Evolutionary conservation across 108 stramenopile genomes (phyloP).

Genomic region (Cyclotella sp.): DNA sequence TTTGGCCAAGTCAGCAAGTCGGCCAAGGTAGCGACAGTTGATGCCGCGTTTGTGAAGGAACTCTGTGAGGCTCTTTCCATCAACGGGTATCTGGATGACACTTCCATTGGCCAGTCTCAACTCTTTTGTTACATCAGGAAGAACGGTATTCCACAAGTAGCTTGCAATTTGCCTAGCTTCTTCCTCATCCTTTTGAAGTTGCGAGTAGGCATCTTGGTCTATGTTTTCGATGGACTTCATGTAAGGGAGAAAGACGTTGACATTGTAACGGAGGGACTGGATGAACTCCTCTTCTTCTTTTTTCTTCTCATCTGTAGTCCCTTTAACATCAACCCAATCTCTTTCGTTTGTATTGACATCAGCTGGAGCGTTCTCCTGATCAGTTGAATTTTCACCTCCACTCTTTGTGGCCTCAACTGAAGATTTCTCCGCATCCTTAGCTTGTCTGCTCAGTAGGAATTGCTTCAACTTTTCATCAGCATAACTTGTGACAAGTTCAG

Average conservation of each 20-base stretch:
- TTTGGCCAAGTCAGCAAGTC: conserved; percentile 79
- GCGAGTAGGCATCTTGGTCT: conserved; percentile 59
- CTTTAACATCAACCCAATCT: conserved; percentile 18
- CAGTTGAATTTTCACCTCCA: conserved; percentile 29
- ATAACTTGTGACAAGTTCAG: conserved; percentile 81
- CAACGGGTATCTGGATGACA: conserved; percentile 65
- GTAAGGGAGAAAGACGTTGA: conserved; percentile 92
- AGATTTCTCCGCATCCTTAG: conserved; percentile 18
- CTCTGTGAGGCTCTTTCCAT: conserved; percentile 85
- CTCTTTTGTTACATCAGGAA: conserved; percentile 80
- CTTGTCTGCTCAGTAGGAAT: conserved; percentile 43
- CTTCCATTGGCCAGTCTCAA: conserved; percentile 58
- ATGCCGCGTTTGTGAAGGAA: conserved; percentile 91
- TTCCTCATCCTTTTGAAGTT: conserved; percentile 87
- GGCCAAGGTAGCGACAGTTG: conserved; percentile 96
- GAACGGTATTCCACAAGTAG: conserved; percentile 84
- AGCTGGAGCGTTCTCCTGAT: conserved; percentile 12
- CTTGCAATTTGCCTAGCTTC: conserved; percentile 72
- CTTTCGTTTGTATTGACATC: conserved; percentile 26
- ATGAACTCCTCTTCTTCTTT: conserved; percentile 78
- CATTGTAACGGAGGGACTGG: conserved; percentile 77
- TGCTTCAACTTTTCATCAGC: conserved; percentile 63
- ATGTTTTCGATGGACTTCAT: conserved; percentile 65
- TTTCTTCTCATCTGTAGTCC: conserved; percentile 4
- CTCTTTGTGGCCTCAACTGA: background rate